Evolutionary conservation across 2,329 filamentous ascomycete genomes (phyloP), one percentile per base, ranked within the genome.

Genomic region (Metarhizium guizhouense): DNA sequence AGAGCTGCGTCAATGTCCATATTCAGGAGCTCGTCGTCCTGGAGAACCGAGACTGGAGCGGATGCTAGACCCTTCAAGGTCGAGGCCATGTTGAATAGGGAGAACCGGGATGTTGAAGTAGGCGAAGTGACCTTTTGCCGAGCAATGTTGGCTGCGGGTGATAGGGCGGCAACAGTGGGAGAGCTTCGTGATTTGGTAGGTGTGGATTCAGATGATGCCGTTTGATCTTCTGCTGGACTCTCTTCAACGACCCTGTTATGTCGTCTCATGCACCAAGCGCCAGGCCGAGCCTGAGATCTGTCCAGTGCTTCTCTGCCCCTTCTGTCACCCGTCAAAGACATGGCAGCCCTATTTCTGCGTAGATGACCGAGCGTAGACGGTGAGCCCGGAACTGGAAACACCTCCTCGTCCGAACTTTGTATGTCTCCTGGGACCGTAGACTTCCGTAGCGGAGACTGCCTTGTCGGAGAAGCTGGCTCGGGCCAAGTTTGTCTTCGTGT

Each of bases 1-100:
- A 86, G 73, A 0, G 77, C 76, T 1, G 75, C 65, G 36, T 80
- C 75, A 43, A 86, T 73, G 62, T 85, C 75, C 51, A 86, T 70
- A 52, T 74, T 75, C 61, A 77, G 74, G 6, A 84, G 73, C 56
- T 83, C 79, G 57, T 85, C 81, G 54, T 78, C 70, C 29, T 65
- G 68, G 14, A 62, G 65, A 38, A 61, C 59, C 10, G 65, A n/a
- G 25, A 62, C 55, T 25, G 65, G 57, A 36, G 61, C 57, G 10
- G 59, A 60, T 25, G 61, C 48, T 58, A 54, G 54, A 25, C 63
- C 62, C 56, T 65, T 74, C 48, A 78, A 65, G 11, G 74, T 70
- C 5, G 76, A 72, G 52, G 74, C 71, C 3, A 76, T 74, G 2
- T 73, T 66, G 49, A 81, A 66, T 60, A 79, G 76, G 43, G 73